Conservation (phyloP, 768 basidiomycete genomes). For the Phlegmacium glaucopus region DNA sequence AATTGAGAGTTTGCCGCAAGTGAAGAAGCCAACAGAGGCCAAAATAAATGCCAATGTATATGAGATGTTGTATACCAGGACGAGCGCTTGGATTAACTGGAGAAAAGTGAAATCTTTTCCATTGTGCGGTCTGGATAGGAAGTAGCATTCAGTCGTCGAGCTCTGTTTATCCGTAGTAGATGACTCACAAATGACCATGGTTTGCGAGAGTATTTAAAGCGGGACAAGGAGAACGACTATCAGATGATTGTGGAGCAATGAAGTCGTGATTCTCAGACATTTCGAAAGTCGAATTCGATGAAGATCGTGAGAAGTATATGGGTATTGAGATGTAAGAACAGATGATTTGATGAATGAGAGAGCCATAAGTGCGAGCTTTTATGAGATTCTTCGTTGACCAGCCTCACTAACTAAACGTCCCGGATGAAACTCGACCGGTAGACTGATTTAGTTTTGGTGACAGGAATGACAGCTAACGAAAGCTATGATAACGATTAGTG, state of each 20-base stretch:
- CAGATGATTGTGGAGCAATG: slow-evolving; percentile 18
- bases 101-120: slow-evolving; percentile 49
- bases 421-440: no score
- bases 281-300: background rate
- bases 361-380: no score
- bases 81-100: slow-evolving; percentile 45
- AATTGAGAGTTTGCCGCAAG: slow-evolving; percentile 38
- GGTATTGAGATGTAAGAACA: background rate
- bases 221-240: slow-evolving; percentile 49
- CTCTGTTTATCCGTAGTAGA: background rate
- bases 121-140: slow-evolving; percentile 46
- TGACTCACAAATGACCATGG: slow-evolving; percentile 48
- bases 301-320: background rate
- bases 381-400: no score
- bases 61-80: slow-evolving; percentile 60
- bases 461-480: no score
- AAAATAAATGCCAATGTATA: slow-evolving; percentile 53
- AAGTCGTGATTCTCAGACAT: slow-evolving; percentile 16
- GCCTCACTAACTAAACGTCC: no score
- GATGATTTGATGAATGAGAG: no score
- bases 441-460: no score
- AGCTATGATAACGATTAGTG: no score
- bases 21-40: slow-evolving; percentile 41
- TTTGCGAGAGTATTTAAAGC: slow-evolving; percentile 56
- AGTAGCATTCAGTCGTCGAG: background rate